Conservation (phyloP, 2,329 filamentous ascomycete genomes). For the Calonectria hongkongensis region DNA sequence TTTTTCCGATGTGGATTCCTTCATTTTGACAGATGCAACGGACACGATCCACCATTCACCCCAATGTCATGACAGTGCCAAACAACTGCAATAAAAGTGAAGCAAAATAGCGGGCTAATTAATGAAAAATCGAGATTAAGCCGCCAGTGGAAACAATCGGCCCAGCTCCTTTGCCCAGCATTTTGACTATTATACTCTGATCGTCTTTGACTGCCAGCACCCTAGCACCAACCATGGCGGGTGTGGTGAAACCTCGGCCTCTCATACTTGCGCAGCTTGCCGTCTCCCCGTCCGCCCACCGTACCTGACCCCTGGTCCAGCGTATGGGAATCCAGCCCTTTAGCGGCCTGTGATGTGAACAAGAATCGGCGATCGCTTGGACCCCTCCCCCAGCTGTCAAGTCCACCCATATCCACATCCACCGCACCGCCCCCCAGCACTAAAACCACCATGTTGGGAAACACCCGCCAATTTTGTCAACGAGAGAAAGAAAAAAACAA, state of each 20-base stretch:
- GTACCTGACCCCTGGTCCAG: not conserved
- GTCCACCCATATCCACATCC: not conserved
- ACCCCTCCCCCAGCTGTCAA: conserved; percentile 1
- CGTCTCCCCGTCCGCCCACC: not conserved
- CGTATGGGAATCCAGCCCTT: not conserved
- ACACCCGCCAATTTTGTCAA: not conserved
- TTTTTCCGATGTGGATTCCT: conserved; percentile 1
- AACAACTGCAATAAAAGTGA: conserved; percentile 1
- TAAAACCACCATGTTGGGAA: not conserved
- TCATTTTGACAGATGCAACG: conserved; percentile 6
- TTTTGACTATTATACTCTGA: not conserved
- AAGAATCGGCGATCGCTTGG: conserved; percentile 7
- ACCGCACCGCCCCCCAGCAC: not conserved
- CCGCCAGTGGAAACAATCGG: not conserved
- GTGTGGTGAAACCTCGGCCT: conserved; percentile 4
- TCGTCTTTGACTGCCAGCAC: not conserved
- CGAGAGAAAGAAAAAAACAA: not conserved
- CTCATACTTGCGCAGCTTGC: not conserved
- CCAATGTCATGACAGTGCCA: not conserved
- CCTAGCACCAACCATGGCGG: not conserved
- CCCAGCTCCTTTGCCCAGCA: not conserved
- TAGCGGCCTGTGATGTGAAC: not conserved
- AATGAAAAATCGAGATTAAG: not conserved
- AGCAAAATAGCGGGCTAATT: not conserved
- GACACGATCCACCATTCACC: not conserved